These are phyloP conservation scores for Suhomyces choctaworum DNA, from an alignment of 1,139 yeast species.

Conservation along the genomic window DNA sequence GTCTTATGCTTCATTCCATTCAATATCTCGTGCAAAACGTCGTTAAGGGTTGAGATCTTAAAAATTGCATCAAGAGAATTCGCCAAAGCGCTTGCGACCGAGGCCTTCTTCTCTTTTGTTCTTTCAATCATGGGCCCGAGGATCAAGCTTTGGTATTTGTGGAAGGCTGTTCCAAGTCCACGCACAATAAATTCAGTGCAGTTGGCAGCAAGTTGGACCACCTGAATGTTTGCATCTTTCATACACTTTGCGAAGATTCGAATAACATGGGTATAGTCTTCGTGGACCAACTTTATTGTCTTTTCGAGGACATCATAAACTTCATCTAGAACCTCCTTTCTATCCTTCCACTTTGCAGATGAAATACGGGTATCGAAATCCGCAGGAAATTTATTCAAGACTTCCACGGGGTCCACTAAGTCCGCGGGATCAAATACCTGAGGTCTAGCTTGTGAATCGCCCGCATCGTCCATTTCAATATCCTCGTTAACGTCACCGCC, in stretches of 20 bases:
- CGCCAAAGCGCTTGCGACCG: conserved; percentile 70
- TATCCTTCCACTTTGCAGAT: conserved; percentile 85
- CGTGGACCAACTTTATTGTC: conserved; percentile 41
- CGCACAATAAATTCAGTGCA: conserved; percentile 62
- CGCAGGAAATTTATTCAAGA: conserved; percentile 63
- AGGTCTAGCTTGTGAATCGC: conserved; percentile 7
- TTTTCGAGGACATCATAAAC: conserved; percentile 53
- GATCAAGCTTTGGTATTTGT: conserved; percentile 54
- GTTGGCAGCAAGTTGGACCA: conserved; percentile 77
- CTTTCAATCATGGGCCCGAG: conserved; percentile 73
- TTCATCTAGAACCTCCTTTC: conserved; percentile 83
- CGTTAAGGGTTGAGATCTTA: conserved; percentile 49
- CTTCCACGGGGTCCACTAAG: conserved; percentile 51
- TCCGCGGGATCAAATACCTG: conserved; percentile 40
- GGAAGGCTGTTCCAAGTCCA: conserved; percentile 62
- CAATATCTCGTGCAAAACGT: conserved; percentile 61
- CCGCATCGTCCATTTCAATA: conserved; percentile 43
- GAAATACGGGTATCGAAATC: conserved; percentile 56
- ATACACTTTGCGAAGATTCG: conserved; percentile 68
- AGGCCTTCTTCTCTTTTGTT: conserved; percentile 82
- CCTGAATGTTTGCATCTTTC: conserved; percentile 89
- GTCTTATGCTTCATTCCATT: conserved; percentile 70
- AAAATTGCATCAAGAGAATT: conserved; percentile 68
- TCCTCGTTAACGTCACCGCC: conserved; percentile 42
- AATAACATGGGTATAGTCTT: conserved; percentile 64